Base-by-base conservation (phyloP, 345 rosid species). In the Linum usitatissimum region DNA sequence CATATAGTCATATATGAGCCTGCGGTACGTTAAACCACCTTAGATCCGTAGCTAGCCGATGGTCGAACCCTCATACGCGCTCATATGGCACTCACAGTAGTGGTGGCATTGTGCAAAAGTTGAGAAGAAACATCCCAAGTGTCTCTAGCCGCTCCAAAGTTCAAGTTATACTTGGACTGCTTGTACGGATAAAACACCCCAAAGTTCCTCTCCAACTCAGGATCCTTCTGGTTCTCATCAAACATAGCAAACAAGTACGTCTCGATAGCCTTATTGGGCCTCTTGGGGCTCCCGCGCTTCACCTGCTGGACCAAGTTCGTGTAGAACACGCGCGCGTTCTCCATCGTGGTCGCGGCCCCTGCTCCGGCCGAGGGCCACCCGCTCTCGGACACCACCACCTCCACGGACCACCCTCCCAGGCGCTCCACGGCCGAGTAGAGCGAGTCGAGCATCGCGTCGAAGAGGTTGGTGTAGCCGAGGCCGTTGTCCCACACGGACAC, bases 331-430 rank as follows among this genome's bases (percentile, higher is more conserved):
- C 62, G 30, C 6, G 77, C 77, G 18, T 69, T 75, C 2, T 55
- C 74, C 12, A 15, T 20, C 13, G 74, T 55, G 0, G 81, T 55
- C 9, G 18, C 72, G 1, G 21, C 12, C 31, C 28, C 74, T 0
- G 51, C 51, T 13, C 81, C 77, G 0, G 66, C 79, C 0, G 78
- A 74, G 0, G 81, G 81, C 81, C 81, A 78, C 8, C 78, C 81
- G 20, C 72, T 74, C 70, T 78, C 81, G 0, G 78, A 74, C 4
- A 78, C 76, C 12, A 78, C 78, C 56, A 78, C 72, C 36, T 67
- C 53, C 64, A 74, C 30, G 30, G 70, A 38, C 1, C 67, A 60
- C 5, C 72, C 76, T 0, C 79, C 77, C 0, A 69, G 57, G 31
- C 59, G 66, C 70, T 75, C 78, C 3, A 78, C 49, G 3, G 78